These are phyloP conservation scores for Aureoboletus auriporus DNA, from an alignment of 768 basidiomycete genomes.

Conservation along the genomic window DNA sequence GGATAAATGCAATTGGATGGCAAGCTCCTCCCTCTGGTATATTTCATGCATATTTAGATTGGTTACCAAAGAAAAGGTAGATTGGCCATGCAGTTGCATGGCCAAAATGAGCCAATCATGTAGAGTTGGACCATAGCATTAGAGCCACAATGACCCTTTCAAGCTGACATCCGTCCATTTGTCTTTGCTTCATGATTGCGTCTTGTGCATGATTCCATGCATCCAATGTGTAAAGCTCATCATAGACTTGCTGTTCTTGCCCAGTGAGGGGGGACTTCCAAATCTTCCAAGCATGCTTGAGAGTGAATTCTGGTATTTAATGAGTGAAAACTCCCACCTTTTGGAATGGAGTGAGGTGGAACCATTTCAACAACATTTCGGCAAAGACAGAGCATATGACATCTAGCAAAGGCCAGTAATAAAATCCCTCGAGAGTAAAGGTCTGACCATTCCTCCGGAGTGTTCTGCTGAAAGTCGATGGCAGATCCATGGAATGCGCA, in stretches of 20 bases:
- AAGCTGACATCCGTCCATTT: conserved; percentile 8
- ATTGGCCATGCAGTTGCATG: conserved; percentile 20
- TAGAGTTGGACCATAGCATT: conserved; percentile 19
- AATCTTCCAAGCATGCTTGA: no score
- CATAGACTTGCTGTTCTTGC: not conserved
- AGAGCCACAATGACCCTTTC: conserved; percentile 11
- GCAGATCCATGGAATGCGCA: no score
- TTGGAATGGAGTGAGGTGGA: no score
- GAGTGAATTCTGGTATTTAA: no score
- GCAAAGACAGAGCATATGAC: no score
- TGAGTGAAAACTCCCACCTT: no score
- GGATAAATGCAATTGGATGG: conserved; percentile 22
- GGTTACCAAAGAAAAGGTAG: conserved; percentile 20
- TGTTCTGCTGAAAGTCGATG: no score
- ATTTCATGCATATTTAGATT: conserved; percentile 16
- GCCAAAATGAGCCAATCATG: conserved; percentile 5
- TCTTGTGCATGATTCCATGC: conserved; percentile 3
- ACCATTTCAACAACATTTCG: no score
- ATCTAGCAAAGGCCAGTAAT: no score
- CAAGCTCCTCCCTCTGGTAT: conserved; percentile 5
- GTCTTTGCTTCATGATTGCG: conserved; percentile 8
- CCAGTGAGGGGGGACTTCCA: no score
- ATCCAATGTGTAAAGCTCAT: not conserved
- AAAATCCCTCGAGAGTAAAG: no score
- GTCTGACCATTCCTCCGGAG: no score